Base-by-base conservation (phyloP, 345 rosid species). In the Brassica carinata region DNA sequence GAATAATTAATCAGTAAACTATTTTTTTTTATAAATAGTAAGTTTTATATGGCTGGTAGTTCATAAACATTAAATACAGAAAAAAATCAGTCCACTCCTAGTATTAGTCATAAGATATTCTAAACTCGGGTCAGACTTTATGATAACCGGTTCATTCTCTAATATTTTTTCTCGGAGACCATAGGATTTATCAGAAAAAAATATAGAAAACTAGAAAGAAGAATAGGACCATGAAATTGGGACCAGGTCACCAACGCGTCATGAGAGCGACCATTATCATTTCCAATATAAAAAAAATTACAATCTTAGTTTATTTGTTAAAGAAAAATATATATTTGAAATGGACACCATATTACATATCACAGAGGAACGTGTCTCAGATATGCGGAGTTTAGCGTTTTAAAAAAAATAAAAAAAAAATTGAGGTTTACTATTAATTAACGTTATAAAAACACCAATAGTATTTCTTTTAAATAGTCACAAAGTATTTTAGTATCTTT, bases 161-260 rank as follows among this genome's bases (percentile, higher is more conserved):
- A 29, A 4, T 3, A 29, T 29, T 29, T 29, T 29, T 29, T 29
- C 4, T 23, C 26, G 26, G 26, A 29, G 31, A 0, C 5, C 4
- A 29, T 29, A 29, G 4, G 31, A 29, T 29, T 29, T 29, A 29
- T 29, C 3, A 29, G 31, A 29, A 29, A 29, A 29, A 29, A 10
- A 30, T 48, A 40, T 63, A 53, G 36, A 75, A 51, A 75, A 75
- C 62, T 75, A 75, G 72, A 75, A 75, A 75, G 72, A 29, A 80
- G 79, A 64, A 72, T 69, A 69, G 67, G 67, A 67, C 63, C 76
- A 53, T 69, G 67, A 19, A 75, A 53, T 57, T 69, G 80, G 79
- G 80, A 81, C 83, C 59, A 55, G 26, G 10, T 55, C 62, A 55
- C 62, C 62, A 55, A 55, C 62, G 83, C 79, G 83, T 74, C 78